Evolutionary conservation across 1,284 basidiomycete genomes (phyloP), one percentile per base, ranked within the genome.

Genomic region (Apiotrichum veenhuisii): DNA sequence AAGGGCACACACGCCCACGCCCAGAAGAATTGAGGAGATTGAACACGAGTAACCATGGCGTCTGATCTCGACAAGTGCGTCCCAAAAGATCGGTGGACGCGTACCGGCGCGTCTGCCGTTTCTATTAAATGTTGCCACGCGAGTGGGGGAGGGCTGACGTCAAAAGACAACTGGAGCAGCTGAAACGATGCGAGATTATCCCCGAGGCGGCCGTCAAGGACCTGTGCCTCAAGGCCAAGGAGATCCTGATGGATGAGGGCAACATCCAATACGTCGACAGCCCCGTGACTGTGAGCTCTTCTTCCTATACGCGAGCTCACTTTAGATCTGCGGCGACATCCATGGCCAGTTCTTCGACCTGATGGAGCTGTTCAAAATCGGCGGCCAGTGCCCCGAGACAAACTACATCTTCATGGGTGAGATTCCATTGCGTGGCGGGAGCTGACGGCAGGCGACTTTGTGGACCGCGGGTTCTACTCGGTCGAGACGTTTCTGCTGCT

Each of bases 271-370:
- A 88, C 67, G 90, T 98, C 26, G 93, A 97, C 79, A 88, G 92
- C 30, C 95, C 95, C 14, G 93, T 98, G 5, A 98, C 96, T 51
- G 91, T 94, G 67, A 72, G 87, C 79, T 5, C 26, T 44, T 20
- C 50, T n/a, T 25, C 10, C 7, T 14, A 3, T 18, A 12, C 38
- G 17, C 23, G 37, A 50, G 33, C 47, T 63, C 38, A 53, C 45
- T 43, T 43, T 23, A 93, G 91, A 94, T 98, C 77, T 98, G 96
- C 73, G 95, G 95, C 22, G 96, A 98, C 79, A 98, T 98, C 53
- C 95, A 98, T 72, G 95, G 95, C 14, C 95, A 98, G 74, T 98
- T 98, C 76, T 96, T 89, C 76, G 95, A 98, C 76, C 83, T 98
- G 64, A 87, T 97, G 85, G 93, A 98, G 79, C 82, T 98, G 50